Conservation (phyloP, 2,329 filamentous ascomycete species). For the Calonectria honghensis region DNA sequence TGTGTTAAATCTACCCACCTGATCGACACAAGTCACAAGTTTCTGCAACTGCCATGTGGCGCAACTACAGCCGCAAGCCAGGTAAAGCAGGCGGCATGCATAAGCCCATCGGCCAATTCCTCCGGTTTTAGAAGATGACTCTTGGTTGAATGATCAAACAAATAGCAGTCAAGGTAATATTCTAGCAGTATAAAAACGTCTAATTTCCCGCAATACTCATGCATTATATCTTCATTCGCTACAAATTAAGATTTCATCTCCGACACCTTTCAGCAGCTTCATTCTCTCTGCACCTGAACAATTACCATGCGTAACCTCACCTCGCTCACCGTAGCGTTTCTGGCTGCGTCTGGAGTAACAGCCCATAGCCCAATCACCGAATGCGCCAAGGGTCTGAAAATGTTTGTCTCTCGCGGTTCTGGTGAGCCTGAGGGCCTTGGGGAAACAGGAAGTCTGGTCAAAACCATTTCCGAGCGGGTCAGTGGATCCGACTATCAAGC, state of each 20-base stretch:
- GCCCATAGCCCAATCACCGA: neutral
- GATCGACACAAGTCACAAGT: neutral
- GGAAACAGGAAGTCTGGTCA: neutral
- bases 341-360: neutral
- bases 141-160: neutral
- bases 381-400: neutral
- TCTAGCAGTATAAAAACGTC: neutral
- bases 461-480: neutral
- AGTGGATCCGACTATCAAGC: neutral
- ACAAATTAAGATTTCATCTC: neutral
- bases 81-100: neutral
- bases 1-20: neutral
- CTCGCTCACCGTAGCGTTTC: neutral
- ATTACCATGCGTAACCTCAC: neutral
- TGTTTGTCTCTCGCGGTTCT: neutral
- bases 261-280: neutral
- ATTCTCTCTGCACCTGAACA: neutral
- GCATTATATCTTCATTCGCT: neutral
- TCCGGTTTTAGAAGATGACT: neutral
- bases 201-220: neutral
- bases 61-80: neutral
- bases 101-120: neutral
- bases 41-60: neutral
- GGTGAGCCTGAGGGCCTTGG: neutral
- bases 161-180: neutral